Base-by-base conservation (phyloP, 371 early-diverging fungal species). In the Parasitella parasitica region DNA sequence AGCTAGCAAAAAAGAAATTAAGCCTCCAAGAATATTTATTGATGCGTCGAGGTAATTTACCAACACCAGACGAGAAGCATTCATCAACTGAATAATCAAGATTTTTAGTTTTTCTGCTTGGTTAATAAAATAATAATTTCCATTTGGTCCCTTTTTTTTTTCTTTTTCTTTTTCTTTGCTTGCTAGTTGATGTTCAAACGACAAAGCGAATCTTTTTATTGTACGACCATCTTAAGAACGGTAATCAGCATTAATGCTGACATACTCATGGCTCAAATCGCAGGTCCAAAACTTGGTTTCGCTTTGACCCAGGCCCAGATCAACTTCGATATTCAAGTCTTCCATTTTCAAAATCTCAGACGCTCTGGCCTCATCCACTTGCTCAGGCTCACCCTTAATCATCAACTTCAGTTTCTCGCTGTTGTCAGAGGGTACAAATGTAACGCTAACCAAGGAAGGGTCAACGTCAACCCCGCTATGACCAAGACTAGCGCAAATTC, bases 241-340 rank as follows among this genome's bases (percentile, higher is more conserved):
- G 70, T 94, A 93, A 59, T 91, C 91, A 22, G 91, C 94, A 71
- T 97, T 97, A 70, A 97, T 96, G 35, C 89, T 87, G 46, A 97
- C 89, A 74, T 97, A 97, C 65, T 95, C 96, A 65, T 93, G 91
- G 57, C 89, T 90, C 27, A 97, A 84, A 80, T 97, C 98, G 67
- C 96, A 96, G 3, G 98, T 97, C 87, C 91, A 97, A 83, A 95
- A 91, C 11, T 84, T 85, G 5, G 94, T 92, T 43, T 81, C 80
- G 58, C 89, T 90, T 2, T 71, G 48, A 22, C 96, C 96, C 50
- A 89, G 53, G 11, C 90, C 90, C 54, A 97, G 72, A 37, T 91
- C 90, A 4, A 96, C 91, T 20, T 81, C 80, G 46, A 97, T 85
- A 32, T 81, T 64, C 15, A 97, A 73, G 54, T 96, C 96, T 78